These are phyloP conservation scores for Cicer cuneatum DNA, from an alignment of 306 rosid genomes.

Conservation along the genomic window DNA sequence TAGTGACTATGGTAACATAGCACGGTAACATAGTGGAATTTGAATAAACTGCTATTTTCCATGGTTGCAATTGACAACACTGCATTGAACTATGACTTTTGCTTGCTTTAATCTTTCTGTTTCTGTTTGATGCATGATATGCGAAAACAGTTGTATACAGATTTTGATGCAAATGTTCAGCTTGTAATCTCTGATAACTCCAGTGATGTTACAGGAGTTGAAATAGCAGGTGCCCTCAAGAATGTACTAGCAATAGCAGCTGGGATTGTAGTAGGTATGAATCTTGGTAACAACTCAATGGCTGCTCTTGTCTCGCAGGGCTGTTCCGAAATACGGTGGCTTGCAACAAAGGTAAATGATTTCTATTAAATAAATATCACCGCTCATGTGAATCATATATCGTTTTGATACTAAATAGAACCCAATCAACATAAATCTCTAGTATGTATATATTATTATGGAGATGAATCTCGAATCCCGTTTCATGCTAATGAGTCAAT, in stretches of 20 bases:
- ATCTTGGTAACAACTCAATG: constrained; percentile 94
- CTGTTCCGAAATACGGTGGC: constrained; percentile 97
- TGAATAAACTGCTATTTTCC: no score
- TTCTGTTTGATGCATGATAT: not conserved
- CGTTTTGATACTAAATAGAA: no score
- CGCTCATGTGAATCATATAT: not conserved
- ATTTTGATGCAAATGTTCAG: constrained; percentile 49
- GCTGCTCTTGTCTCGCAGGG: constrained; percentile 98
- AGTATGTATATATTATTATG: no score
- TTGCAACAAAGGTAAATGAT: constrained; percentile 80
- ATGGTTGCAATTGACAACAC: no score
- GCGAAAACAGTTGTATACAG: not conserved
- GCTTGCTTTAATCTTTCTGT: constrained; percentile 16
- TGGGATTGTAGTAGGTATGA: constrained; percentile 95
- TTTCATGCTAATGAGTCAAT: no score
- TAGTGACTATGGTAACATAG: no score
- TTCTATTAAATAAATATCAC: constrained; percentile 13
- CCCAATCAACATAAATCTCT: no score
- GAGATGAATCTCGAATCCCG: no score
- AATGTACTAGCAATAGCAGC: constrained; percentile 97
- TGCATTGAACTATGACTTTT: not conserved
- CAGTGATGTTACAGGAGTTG: constrained; percentile 99
- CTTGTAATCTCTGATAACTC: constrained; percentile 86
- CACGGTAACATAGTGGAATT: no score
- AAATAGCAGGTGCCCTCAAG: constrained; percentile 95